These are phyloP conservation scores for Chrysanthemum lavandulifolium DNA, from an alignment of 129 eudicot species.

Conservation along the genomic window DNA sequence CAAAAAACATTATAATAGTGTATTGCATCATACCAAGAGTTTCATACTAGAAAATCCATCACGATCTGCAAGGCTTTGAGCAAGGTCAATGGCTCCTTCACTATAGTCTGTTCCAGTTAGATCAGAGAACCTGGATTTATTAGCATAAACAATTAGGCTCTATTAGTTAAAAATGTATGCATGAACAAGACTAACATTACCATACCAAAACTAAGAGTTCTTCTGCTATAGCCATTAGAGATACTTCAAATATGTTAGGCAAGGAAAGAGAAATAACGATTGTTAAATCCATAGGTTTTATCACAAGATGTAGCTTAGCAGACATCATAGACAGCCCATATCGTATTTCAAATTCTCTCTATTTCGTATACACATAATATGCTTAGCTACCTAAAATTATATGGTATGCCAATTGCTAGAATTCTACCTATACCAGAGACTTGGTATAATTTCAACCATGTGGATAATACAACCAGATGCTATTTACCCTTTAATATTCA, in stretches of 20 bases:
- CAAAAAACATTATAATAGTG: constrained; percentile 7
- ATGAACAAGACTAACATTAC: constrained; percentile 9
- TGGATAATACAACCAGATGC: constrained; percentile 16
- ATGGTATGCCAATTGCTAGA: not conserved
- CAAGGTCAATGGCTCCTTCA: constrained; percentile 95
- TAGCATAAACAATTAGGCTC: constrained; percentile 16
- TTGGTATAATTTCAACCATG: constrained; percentile 7
- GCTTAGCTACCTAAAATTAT: not conserved
- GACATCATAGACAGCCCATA: constrained; percentile 3
- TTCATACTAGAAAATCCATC: constrained; percentile 72
- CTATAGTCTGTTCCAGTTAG: constrained; percentile 94
- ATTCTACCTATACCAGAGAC: constrained; percentile 17
- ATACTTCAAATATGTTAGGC: not conserved
- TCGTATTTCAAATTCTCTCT: not conserved
- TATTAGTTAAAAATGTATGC: constrained; percentile 13
- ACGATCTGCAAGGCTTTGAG: constrained; percentile 84
- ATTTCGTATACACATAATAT: constrained; percentile 7
- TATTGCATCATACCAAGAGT: constrained; percentile 58
- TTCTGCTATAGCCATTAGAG: not conserved
- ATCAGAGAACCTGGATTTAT: constrained; percentile 73
- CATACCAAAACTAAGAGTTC: constrained; percentile 8
- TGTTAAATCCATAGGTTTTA: not conserved
- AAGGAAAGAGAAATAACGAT: not conserved
- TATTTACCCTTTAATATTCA: constrained; percentile 4
- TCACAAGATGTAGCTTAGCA: not conserved